A percentile compares a stretch with the other conserved stretches of the same genome.
Conservation (phyloP, 257 asterid genomes). For the Solanum sparsipilum region DNA sequence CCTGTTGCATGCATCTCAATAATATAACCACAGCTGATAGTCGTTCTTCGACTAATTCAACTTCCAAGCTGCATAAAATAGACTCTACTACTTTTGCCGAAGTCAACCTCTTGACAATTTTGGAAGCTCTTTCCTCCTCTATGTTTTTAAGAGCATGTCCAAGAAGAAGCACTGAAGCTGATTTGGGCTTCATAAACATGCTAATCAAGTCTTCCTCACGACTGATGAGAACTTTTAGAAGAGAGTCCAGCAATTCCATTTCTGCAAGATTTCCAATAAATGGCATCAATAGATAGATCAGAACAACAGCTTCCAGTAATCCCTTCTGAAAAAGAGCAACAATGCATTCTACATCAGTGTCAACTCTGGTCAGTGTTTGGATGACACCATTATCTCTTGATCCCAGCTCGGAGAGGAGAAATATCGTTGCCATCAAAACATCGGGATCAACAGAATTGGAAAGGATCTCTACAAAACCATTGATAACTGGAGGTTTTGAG, state of each 20-base stretch:
- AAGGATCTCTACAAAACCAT: conserved; percentile 63
- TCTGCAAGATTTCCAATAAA: conserved; percentile 22
- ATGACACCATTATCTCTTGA: conserved; percentile 39
- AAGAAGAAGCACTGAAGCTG: conserved; percentile 49
- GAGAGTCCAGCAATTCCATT: conserved; percentile 42
- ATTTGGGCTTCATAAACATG: conserved; percentile 37
- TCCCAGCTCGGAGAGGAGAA: conserved; percentile 56
- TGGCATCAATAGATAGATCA: conserved; percentile 44
- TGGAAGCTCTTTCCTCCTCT: conserved; percentile 15
- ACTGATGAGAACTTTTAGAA: conserved; percentile 24
- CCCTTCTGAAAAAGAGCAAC: conserved; percentile 66
- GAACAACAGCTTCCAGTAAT: conserved; percentile 54
- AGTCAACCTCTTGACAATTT: conserved; percentile 21
- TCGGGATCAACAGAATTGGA: conserved; percentile 45
- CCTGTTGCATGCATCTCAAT: conserved; percentile 58
- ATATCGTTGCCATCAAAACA: conserved; percentile 40
- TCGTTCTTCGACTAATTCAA: conserved; percentile 43
- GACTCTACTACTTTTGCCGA: conserved; percentile 23
- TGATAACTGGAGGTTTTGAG: conserved; percentile 54
- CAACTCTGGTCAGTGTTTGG: conserved; percentile 62
- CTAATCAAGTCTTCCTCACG: conserved; percentile 13
- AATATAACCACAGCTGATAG: conserved; percentile 46
- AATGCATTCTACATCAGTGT: conserved; percentile 61
- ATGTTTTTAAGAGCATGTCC: conserved; percentile 31
- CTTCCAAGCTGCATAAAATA: conserved; percentile 32